Percentiles rank a stretch among this genome's conserved stretches.
Evolutionary conservation across 2,329 filamentous ascomycete genomes (phyloP).

Genomic region (Sordariomycetes sp.): DNA sequence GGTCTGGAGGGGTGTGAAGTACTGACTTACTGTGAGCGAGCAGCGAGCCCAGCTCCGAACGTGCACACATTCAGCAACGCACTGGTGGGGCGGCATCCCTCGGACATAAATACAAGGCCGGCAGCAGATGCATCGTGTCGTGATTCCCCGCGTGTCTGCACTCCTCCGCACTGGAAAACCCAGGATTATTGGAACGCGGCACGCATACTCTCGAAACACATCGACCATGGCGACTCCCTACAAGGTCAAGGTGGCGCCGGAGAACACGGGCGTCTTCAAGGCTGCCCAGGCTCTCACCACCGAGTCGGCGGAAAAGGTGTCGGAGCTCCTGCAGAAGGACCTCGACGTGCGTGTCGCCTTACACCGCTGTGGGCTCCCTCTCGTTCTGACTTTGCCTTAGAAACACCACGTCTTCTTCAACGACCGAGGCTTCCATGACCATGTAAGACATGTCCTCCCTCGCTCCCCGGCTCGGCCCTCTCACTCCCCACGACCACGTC

Average conservation of each 20-base stretch:
- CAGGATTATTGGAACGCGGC: not conserved
- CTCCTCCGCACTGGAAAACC: not conserved
- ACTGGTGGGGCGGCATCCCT: not conserved
- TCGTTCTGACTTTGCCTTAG: conserved; percentile 12
- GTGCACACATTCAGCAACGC: not conserved
- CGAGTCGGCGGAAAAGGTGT: conserved; percentile 51
- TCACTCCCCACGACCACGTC: not conserved
- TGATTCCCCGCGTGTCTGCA: not conserved
- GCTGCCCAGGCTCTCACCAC: conserved; percentile 35
- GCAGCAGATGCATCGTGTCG: not conserved
- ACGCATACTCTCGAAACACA: not conserved
- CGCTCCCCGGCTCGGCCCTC: not conserved
- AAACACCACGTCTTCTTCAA: conserved; percentile 77
- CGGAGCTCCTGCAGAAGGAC: conserved; percentile 65
- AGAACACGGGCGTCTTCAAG: conserved; percentile 39
- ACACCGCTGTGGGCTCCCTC: not conserved
- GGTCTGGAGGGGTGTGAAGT: not conserved
- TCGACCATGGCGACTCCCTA: conserved; percentile 33
- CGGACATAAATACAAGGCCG: not conserved
- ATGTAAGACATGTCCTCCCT: conserved; percentile 33
- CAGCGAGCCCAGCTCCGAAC: not conserved
- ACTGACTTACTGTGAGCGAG: not conserved
- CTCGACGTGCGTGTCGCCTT: conserved; percentile 37
- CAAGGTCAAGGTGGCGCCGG: conserved; percentile 33
- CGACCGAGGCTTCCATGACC: conserved; percentile 64